These are phyloP conservation scores for Cladosporium velox DNA, from an alignment of 2,329 filamentous ascomycete genomes.

Conservation along the genomic window DNA sequence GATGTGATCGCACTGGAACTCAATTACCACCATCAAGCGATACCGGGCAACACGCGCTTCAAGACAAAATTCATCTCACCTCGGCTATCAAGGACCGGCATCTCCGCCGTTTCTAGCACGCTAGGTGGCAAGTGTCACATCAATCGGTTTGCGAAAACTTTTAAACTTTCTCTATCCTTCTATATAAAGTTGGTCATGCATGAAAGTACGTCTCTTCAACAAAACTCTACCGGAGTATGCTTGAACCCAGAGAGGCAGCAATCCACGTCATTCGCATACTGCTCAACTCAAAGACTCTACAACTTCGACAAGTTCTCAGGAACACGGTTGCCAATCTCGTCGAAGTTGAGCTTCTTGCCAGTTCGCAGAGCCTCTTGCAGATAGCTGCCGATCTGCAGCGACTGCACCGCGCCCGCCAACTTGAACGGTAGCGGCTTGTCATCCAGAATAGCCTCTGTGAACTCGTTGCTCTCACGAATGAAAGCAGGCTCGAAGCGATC, in stretches of 20 bases:
- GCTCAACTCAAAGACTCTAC: neutral
- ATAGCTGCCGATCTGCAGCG: conserved; percentile 61
- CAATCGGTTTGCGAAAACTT: neutral
- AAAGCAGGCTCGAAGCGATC: conserved; percentile 65
- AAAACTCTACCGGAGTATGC: no score
- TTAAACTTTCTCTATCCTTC: neutral
- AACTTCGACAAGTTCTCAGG: neutral
- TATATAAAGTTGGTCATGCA: neutral
- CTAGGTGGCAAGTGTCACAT: neutral
- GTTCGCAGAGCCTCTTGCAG: conserved; percentile 47
- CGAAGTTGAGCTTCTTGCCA: conserved; percentile 56
- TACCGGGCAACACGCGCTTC: neutral
- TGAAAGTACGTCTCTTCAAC: neutral
- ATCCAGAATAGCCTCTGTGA: conserved; percentile 61
- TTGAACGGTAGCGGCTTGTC: conserved; percentile 58
- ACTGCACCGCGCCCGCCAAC: conserved; percentile 58
- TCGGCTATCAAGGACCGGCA: neutral
- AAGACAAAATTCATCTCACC: no score
- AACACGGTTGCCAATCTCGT: conserved; percentile 49
- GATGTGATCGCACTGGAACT: neutral
- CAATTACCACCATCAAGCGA: no score
- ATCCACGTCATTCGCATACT: neutral
- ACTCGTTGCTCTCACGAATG: conserved; percentile 64
- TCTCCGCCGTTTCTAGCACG: neutral
- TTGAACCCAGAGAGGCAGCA: no score